Evolutionary conservation across 768 basidiomycete genomes (phyloP), one percentile per base, ranked within the genome.

Genomic region (Coprinopsis cinerea): DNA sequence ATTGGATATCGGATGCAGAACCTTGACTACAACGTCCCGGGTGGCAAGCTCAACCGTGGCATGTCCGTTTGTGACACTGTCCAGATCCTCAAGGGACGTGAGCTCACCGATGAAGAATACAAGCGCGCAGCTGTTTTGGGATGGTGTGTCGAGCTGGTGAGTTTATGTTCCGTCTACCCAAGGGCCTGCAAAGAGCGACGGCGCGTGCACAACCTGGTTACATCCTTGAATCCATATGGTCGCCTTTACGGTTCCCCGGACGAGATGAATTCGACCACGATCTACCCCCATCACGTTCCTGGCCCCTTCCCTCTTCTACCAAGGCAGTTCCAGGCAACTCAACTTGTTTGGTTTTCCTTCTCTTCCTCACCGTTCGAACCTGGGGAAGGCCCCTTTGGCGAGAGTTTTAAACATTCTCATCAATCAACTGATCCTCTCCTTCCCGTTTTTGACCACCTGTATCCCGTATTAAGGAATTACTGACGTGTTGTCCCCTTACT

Each of bases 21-120:
- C 64, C 72, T 98, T 49, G 80, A 93, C 57, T 88, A 92, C 74
- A 98, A 97, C 67, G 87, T 90, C n/a, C 93, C 93, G 0, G 90
- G 92, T 35, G 93, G 92, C 2, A 98, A 98, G 68, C 83, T 97
- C 47, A 98, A 96, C 68, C 83, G 95, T 28, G 93, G 95, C n/a
- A 75, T 97, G 70, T 92, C 92, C 10, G 93, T 96, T 59, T 86
- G 93, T 40, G 95, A 97, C 66, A 88, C 91, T 2, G 88, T 85
- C 46, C 84, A 91, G 68, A 93, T 97, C 63, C 67, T 98, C 53
- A 82, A 85, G 52, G 90, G 87, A 1, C 71, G 79, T 1, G 41
- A 69, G 15, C 67, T 95, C 54, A 73, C 74, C 0, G 90, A 92
- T 0, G 82, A 88, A 4, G 93, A 97, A 69, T 97, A 95, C 71